Evolutionary conservation across 345 rosid species (phyloP).

Genomic region (Nasturtium officinale): DNA sequence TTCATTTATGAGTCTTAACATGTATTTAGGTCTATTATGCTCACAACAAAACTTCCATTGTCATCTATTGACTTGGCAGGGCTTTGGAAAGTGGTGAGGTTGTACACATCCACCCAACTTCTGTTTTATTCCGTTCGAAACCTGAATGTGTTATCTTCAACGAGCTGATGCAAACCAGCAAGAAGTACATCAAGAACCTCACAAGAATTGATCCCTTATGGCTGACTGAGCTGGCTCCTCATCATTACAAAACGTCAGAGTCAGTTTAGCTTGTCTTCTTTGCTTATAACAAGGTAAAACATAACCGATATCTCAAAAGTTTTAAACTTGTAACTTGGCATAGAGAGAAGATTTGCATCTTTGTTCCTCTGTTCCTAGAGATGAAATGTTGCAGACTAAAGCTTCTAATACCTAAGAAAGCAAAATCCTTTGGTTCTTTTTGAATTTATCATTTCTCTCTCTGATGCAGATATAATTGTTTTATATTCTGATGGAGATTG

Average conservation of each 20-base stretch:
- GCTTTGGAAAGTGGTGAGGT: conserved; percentile 82
- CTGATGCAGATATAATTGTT: conserved; percentile 16
- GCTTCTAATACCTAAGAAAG: conserved; percentile 13
- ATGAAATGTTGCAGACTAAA: not conserved
- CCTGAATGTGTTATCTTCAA: conserved; percentile 81
- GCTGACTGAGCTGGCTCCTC: conserved; percentile 89
- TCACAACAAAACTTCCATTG: not conserved
- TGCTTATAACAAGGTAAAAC: conserved; percentile 26
- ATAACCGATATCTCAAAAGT: not conserved
- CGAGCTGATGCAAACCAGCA: conserved; percentile 76
- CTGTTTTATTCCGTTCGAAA: conserved; percentile 70
- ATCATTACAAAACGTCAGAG: conserved; percentile 60
- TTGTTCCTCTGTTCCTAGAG: not conserved
- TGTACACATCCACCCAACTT: conserved; percentile 90
- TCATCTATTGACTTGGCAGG: conserved; percentile 54
- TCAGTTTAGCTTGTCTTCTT: conserved; percentile 28
- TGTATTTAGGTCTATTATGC: conserved; percentile 19
- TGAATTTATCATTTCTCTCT: conserved; percentile 6
- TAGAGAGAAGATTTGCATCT: conserved; percentile 2
- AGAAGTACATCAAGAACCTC: conserved; percentile 77
- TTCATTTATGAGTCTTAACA: not conserved
- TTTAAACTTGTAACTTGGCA: not conserved
- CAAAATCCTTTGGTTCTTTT: not conserved
- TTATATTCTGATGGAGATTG: conserved; percentile 13
- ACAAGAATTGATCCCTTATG: conserved; percentile 78